Base-by-base conservation (phyloP, 1,284 basidiomycete genomes). In the Leccinum griseonigrum region DNA sequence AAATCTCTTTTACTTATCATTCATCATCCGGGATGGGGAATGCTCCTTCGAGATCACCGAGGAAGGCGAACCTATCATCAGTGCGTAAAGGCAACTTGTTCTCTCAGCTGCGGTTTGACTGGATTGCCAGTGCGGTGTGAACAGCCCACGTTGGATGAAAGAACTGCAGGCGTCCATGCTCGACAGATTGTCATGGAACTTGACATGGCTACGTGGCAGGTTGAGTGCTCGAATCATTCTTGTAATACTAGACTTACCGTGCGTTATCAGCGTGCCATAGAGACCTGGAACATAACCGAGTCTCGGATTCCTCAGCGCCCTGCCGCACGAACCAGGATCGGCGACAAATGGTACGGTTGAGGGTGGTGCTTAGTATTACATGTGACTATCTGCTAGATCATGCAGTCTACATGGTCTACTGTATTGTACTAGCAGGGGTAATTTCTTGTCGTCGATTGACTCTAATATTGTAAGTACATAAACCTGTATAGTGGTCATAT, bases 1-100 rank as follows among this genome's bases (percentile, higher is more conserved):
- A 76, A 97, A 97, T 71, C 79, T 97, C 22, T 97, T 97, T 74
- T 93, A 97, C 69, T 81, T 97, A 2, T 95, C 94, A 0, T 97
- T 97, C 76, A 80, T 96, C 58, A 90, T 97, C 56, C 83, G 91
- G 53, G 94, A 97, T 67, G 92, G 90, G 13, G 86, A 85, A 69
- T 92, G 88, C 54, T 86, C 87, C 5, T 79, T 93, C 52, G 85
- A 90, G 66, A 83, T 83, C 1, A 76, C 80, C 53, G 79, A 86
- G 4, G 78, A 88, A 0, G 88, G 86, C 1, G 90, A 92, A 68
- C 90, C 90, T 3, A 76, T 88, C 7, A 84, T 95, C 43, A 88
- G 94, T 95, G 63, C 55, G 73, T 72, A 36, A 34, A 2, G 70
- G 67, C 85, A 75, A 14, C 18, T 22, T 56, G 2, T 43, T 52